These are phyloP conservation scores for Syzygium malaccense DNA, from an alignment of 441 rosid genomes.

Conservation along the genomic window DNA sequence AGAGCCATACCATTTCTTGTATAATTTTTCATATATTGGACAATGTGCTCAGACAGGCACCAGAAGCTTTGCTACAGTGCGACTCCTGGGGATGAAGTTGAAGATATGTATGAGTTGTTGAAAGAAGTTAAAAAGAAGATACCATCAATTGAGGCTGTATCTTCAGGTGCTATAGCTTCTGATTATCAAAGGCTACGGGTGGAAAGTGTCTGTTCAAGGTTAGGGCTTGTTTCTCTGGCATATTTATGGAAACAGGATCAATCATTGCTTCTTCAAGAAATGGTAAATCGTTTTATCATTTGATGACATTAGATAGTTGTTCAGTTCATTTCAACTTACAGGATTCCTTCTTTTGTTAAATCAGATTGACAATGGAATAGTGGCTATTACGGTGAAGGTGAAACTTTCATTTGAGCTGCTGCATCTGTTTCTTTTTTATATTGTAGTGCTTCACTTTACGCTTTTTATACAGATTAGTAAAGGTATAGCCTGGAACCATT, in stretches of 20 bases:
- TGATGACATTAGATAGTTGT: background rate
- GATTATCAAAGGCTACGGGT: constrained; percentile 93
- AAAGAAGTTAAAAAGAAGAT: constrained; percentile 79
- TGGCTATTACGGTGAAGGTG: constrained; percentile 86
- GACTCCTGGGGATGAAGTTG: constrained; percentile 92
- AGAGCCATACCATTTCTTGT: background rate
- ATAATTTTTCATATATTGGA: background rate
- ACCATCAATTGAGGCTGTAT: constrained; percentile 71
- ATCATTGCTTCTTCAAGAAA: constrained; percentile 82
- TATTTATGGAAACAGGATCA: constrained; percentile 99
- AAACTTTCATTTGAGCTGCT: background rate
- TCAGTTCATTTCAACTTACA: background rate
- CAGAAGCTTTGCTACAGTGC: constrained; percentile 63
- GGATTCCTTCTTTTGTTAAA: constrained; percentile 4
- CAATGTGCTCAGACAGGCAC: constrained; percentile 33
- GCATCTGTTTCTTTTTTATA: background rate
- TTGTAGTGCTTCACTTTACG: background rate
- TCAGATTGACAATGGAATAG: constrained; percentile 62
- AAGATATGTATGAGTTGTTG: constrained; percentile 85
- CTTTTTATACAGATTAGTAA: background rate
- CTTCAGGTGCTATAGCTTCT: constrained; percentile 97
- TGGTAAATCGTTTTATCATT: constrained; percentile 49
- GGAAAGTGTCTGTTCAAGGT: constrained; percentile 95
- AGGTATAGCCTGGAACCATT: background rate
- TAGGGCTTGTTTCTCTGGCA: constrained; percentile 97